A percentile compares a stretch with the other conserved stretches of the same genome.
These are phyloP conservation scores for Boehmeria nivea DNA, from an alignment of 306 rosid genomes.

Conservation along the genomic window DNA sequence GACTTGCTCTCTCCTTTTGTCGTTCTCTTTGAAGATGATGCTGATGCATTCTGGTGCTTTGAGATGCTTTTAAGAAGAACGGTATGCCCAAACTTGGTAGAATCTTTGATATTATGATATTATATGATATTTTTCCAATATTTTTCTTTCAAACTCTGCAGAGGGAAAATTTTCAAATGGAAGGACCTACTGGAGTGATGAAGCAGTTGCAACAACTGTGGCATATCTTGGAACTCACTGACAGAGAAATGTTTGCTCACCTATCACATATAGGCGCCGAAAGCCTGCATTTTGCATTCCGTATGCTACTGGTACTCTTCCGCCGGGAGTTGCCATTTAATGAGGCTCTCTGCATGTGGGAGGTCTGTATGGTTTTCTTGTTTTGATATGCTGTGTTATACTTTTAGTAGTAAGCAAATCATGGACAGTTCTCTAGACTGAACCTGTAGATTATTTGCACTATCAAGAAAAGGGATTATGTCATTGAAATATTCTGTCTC, in stretches of 20 bases:
- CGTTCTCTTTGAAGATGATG: slow-evolving; percentile 88
- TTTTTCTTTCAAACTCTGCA: slow-evolving; percentile 26
- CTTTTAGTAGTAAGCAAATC: too few species aligned
- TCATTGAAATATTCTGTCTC: too few species aligned
- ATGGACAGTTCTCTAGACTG: too few species aligned
- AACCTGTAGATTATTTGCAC: too few species aligned
- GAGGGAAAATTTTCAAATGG: slow-evolving; percentile 94
- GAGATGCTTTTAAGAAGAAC: slow-evolving; percentile 97
- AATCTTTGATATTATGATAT: slow-evolving; percentile 7
- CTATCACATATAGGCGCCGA: slow-evolving; percentile 87
- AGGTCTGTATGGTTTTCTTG: slow-evolving; percentile 47
- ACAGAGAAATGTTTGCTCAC: slow-evolving; percentile 72
- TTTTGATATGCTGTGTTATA: too few species aligned
- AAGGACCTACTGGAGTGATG: slow-evolving; percentile 94
- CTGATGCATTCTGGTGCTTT: slow-evolving; percentile 99
- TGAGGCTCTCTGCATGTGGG: slow-evolving; percentile 97
- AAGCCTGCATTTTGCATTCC: slow-evolving; percentile 94
- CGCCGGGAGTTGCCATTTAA: slow-evolving; percentile 83
- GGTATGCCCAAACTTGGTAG: slow-evolving; percentile 54
- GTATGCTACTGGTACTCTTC: slow-evolving; percentile 91
- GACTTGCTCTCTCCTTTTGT: slow-evolving; percentile 97
- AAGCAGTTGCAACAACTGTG: slow-evolving; percentile 76
- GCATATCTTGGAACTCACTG: slow-evolving; percentile 75
- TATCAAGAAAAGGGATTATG: too few species aligned
- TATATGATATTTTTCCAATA: slow-evolving; percentile 30